Evolutionary conservation across 495 filamentous ascomycete genomes (phyloP).

Genomic region (Corynascus novoguineensis): DNA sequence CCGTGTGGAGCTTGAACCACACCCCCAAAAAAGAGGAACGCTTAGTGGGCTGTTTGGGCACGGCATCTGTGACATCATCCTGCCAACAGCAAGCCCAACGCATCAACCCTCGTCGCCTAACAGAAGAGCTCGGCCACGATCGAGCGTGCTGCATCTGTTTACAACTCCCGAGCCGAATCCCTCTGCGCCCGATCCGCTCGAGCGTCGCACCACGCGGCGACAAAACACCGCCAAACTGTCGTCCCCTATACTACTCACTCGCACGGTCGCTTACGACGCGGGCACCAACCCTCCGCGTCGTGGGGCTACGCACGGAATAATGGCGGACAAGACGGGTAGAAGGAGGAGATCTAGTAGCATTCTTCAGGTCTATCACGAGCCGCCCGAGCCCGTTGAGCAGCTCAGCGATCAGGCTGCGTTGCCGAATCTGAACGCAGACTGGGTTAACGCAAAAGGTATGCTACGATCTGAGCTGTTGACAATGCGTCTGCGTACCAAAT

Average conservation of each 20-base stretch:
- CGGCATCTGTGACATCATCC: slow-evolving; percentile 18
- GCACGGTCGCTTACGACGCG: slow-evolving; percentile 74
- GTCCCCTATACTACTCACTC: slow-evolving; percentile 67
- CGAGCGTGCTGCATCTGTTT: neutral
- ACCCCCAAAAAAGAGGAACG: neutral
- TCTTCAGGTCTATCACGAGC: slow-evolving; percentile 83
- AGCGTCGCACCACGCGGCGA: slow-evolving; percentile 21
- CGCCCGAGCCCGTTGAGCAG: slow-evolving; percentile 88
- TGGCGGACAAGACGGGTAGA: slow-evolving; percentile 57
- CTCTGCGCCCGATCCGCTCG: neutral
- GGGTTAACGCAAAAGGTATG: slow-evolving; percentile 98
- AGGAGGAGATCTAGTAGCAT: slow-evolving; percentile 90
- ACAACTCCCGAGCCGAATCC: neutral
- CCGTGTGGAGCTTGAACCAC: neutral
- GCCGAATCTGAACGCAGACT: slow-evolving; percentile 94
- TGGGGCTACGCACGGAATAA: slow-evolving; percentile 37
- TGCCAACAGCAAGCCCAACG: neutral
- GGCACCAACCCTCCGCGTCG: slow-evolving; percentile 59
- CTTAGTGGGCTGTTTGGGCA: neutral
- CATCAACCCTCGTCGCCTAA: slow-evolving; percentile 9
- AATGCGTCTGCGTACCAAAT: neutral
- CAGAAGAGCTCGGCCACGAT: neutral
- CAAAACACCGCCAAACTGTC: slow-evolving; percentile 76
- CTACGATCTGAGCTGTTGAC: slow-evolving; percentile 3
- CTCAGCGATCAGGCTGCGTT: slow-evolving; percentile 90